Evolutionary conservation across 768 basidiomycete genomes (phyloP).

Genomic region (Psilocybe tampanensis): DNA sequence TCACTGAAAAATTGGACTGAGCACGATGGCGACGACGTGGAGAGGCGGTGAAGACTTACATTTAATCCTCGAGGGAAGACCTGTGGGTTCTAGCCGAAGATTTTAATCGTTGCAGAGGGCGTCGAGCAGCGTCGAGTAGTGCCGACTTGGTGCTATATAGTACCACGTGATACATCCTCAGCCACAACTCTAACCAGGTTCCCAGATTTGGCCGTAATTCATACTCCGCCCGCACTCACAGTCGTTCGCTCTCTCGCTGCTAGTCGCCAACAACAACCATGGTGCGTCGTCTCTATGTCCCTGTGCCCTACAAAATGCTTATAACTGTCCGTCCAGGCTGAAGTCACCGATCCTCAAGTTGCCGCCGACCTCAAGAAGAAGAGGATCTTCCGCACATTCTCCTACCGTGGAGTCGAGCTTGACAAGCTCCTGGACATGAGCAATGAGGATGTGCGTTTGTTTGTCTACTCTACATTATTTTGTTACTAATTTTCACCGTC

Average conservation of each 20-base stretch:
- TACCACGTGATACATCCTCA: slow-evolving; percentile 47
- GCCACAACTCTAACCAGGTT: slow-evolving; percentile 37
- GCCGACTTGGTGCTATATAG: slow-evolving; percentile 56
- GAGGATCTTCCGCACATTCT: slow-evolving; percentile 98
- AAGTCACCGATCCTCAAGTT: slow-evolving; percentile 89
- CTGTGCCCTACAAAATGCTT: slow-evolving; percentile 13
- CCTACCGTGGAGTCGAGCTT: slow-evolving; percentile 97
- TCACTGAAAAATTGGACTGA: slow-evolving; percentile 51
- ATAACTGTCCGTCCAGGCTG: slow-evolving; percentile 55
- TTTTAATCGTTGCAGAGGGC: slow-evolving; percentile 28
- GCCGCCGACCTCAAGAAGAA: slow-evolving; percentile 99
- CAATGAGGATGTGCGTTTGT: slow-evolving; percentile 85
- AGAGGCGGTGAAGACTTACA: slow-evolving; percentile 35
- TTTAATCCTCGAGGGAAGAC: slow-evolving; percentile 95
- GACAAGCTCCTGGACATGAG: slow-evolving; percentile 96
- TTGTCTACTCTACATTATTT: not conserved
- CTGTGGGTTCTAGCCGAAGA: slow-evolving; percentile 89
- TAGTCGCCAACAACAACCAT: slow-evolving; percentile 43
- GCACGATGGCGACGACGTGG: not conserved
- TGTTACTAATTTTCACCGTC: slow-evolving; percentile 5
- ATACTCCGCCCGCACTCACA: slow-evolving; percentile 30
- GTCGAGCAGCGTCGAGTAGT: slow-evolving; percentile 14
- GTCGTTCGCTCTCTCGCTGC: slow-evolving; percentile 39
- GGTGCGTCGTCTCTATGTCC: slow-evolving; percentile 31
- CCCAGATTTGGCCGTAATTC: slow-evolving; percentile 27